Evolutionary conservation across 805 yeast genomes (phyloP).

Genomic region (Metschnikowia kofuensis): DNA sequence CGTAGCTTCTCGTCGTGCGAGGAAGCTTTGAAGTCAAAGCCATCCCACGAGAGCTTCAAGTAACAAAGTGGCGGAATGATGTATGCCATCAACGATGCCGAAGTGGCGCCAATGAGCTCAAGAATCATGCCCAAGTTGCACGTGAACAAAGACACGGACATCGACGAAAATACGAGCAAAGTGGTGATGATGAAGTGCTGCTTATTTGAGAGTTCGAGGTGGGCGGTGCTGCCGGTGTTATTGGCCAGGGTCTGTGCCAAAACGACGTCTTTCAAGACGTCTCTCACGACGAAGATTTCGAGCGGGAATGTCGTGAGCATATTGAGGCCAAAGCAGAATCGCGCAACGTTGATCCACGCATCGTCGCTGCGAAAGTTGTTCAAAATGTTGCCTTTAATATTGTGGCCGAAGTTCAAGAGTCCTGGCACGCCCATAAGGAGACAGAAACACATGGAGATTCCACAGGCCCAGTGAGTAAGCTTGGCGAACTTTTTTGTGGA

Average conservation of each 20-base stretch:
- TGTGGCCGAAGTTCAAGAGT: slow-evolving; percentile 66
- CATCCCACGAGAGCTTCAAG: slow-evolving; percentile 54
- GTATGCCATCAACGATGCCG: slow-evolving; percentile 90
- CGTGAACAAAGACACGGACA: slow-evolving; percentile 73
- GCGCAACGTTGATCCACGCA: slow-evolving; percentile 73
- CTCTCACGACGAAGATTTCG: slow-evolving; percentile 87
- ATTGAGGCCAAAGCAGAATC: slow-evolving; percentile 87
- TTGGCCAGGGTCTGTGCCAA: slow-evolving; percentile 16
- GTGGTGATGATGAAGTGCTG: slow-evolving; percentile 68
- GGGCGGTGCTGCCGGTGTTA: slow-evolving; percentile 23
- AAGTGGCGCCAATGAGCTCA: slow-evolving; percentile 88
- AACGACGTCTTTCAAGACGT: slow-evolving; percentile 70
- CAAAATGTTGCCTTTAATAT: slow-evolving; percentile 81
- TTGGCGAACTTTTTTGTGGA: slow-evolving; percentile 70
- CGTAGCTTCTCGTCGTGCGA: slow-evolving; percentile 21
- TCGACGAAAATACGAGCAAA: slow-evolving; percentile 59
- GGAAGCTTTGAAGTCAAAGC: slow-evolving; percentile 32
- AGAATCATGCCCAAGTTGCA: slow-evolving; percentile 87
- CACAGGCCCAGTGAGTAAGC: slow-evolving; percentile 81
- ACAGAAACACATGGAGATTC: slow-evolving; percentile 77
- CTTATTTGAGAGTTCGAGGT: slow-evolving; percentile 39
- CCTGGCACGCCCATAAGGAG: slow-evolving; percentile 78
- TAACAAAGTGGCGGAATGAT: slow-evolving; percentile 86
- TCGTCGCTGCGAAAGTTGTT: slow-evolving; percentile 84
- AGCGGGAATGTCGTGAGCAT: slow-evolving; percentile 91